A percentile compares a stretch with the other conserved stretches of the same genome.
phyloP scores from a whole-genome alignment of 2,329 filamentous ascomycete genomes.

The Zymoseptoria ardabiliae region DNA sequence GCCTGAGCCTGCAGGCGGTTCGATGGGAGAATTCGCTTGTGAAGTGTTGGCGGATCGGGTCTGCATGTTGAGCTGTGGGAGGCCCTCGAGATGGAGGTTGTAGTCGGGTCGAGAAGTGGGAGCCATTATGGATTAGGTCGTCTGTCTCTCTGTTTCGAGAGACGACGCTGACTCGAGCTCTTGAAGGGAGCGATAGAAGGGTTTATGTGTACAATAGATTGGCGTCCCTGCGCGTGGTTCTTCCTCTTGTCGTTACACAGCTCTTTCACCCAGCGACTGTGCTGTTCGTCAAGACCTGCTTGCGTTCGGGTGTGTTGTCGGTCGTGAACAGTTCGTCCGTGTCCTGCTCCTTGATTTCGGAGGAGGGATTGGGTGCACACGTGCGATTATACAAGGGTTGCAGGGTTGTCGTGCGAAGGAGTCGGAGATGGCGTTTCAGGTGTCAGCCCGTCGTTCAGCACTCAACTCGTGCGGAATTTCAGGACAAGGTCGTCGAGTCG shows the following conservation, averaged over 20 bases:
- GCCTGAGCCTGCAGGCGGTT: slow-evolving; percentile 56
- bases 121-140: slow-evolving; percentile 82
- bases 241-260: background rate
- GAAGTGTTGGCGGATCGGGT: slow-evolving; percentile 72
- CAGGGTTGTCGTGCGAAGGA: background rate
- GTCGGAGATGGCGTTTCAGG: background rate
- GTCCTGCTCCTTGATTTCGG: background rate
- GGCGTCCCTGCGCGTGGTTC: background rate
- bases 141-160: background rate
- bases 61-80: slow-evolving; percentile 59
- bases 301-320: background rate
- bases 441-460: background rate
- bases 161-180: background rate
- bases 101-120: slow-evolving; percentile 69
- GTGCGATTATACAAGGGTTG: background rate
- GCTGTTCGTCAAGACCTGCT: background rate
- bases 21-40: slow-evolving; percentile 71
- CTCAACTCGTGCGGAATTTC: background rate
- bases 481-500: background rate
- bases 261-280: background rate
- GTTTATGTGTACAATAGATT: background rate
- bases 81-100: slow-evolving; percentile 77
- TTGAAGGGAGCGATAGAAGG: background rate
- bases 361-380: background rate
- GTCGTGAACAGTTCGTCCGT: background rate